Conservation (phyloP, 2,329 filamentous ascomycete species). For the Bipolaris bicolor region DNA sequence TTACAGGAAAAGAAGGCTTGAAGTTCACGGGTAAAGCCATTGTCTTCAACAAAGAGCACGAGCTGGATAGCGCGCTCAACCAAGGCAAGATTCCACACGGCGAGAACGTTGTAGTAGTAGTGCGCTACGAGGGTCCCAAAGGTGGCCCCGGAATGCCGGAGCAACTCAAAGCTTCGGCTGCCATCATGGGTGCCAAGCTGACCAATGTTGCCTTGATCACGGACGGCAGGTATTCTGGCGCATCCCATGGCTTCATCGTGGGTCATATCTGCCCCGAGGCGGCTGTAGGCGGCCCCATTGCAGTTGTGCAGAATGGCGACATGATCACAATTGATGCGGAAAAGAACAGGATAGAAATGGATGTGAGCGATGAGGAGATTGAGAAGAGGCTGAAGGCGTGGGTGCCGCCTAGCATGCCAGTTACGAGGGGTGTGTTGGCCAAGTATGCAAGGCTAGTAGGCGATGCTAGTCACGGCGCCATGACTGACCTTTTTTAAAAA, state of each 20-base stretch:
- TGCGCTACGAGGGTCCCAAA: slow-evolving; percentile 92
- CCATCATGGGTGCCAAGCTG: slow-evolving; percentile 90
- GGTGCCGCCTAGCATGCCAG: slow-evolving; percentile 72
- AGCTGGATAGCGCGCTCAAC: slow-evolving; percentile 76
- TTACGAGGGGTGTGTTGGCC: slow-evolving; percentile 82
- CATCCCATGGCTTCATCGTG: slow-evolving; percentile 90
- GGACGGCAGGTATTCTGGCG: slow-evolving; percentile 87
- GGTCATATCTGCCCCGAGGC: slow-evolving; percentile 93
- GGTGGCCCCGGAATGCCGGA: slow-evolving; percentile 97
- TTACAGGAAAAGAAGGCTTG: slow-evolving; percentile 92
- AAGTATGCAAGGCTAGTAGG: slow-evolving; percentile 90
- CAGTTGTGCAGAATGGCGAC: slow-evolving; percentile 80
- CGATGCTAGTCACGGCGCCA: slow-evolving; percentile 88
- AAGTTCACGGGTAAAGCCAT: slow-evolving; percentile 79
- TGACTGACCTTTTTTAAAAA: slow-evolving; percentile 74
- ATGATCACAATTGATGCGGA: slow-evolving; percentile 85
- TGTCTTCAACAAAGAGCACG: slow-evolving; percentile 85
- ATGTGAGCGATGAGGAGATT: slow-evolving; percentile 75
- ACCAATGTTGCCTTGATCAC: slow-evolving; percentile 90
- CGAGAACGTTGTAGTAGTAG: slow-evolving; percentile 86
- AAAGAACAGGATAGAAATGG: slow-evolving; percentile 73
- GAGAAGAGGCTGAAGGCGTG: slow-evolving; percentile 67
- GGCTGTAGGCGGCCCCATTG: slow-evolving; percentile 85
- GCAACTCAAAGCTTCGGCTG: slow-evolving; percentile 84
- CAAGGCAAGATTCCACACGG: slow-evolving; percentile 71